Base-by-base conservation (phyloP, 129 eudicot genomes). In the Flaveria linearis region DNA sequence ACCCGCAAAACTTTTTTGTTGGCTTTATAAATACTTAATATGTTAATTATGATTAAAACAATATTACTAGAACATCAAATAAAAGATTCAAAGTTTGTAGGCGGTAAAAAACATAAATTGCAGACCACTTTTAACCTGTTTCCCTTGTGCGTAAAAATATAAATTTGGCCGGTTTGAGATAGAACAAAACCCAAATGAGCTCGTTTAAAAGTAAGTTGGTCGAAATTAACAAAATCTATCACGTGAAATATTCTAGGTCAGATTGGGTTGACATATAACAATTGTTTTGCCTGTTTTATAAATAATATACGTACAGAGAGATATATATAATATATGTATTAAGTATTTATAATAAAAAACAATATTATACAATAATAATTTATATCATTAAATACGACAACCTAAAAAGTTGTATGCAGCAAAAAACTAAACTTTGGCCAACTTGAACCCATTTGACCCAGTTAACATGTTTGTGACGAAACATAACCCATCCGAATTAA, bases 391-490 rank as follows among this genome's bases (percentile, higher is more conserved):
- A 61, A 26, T 28, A 39, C 17, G 17, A 41, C 15, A 5, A 66
- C 49, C 17, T 39, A 41, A 23, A 7, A 3, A 28, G 52, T 41
- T 66, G 25, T 71, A 71, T 50, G 49, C 75, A 51, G 57, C 28
- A 28, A 50, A 52, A 71, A 51, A 16, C 17, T 7, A 50, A 9
- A 28, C 46, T 71, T 51, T 46, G 26, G 58, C 2, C 13, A 12
- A 71, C 51, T 66, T 41, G 18, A 28, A 66, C 41, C 30, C 26
- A 7, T 45, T 60, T 14, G 36, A 45, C 78, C 78, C 43, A 47
- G 13, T 9, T 61, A 15, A 73, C 70, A 26, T 13, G 7, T 61
- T 23, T 10, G 43, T 23, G 20, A 25, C 9, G n/a, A 4, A 45
- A 45, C 18, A 46, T 15, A 74, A 26, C 47, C 52, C 18, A 72